Evolutionary conservation across 495 filamentous ascomycete species (phyloP).

Genomic region (Neurospora sp.): DNA sequence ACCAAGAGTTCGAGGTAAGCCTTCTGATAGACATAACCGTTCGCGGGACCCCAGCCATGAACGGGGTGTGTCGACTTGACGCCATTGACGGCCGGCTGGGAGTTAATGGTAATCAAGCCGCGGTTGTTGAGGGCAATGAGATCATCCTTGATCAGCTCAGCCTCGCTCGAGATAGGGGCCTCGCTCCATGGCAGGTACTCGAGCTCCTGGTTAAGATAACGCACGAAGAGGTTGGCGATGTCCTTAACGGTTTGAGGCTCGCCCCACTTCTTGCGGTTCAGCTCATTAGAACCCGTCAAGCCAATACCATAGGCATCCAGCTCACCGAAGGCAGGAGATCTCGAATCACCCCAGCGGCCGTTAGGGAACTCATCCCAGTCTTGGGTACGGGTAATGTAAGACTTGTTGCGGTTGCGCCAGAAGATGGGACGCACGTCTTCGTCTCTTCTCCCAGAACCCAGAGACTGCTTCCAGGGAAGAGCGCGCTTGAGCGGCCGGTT

Average conservation of each 20-base stretch:
- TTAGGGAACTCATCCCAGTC: constrained; percentile 99
- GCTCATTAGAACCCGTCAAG: constrained; percentile 92
- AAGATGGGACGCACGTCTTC: constrained; percentile 99
- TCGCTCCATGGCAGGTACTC: constrained; percentile 93
- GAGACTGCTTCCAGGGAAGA: constrained; percentile 90
- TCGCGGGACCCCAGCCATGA: constrained; percentile 88
- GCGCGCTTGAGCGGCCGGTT: constrained; percentile 68
- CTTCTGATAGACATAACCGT: constrained; percentile 98
- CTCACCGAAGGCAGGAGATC: constrained; percentile 94
- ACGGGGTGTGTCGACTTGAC: constrained; percentile 76
- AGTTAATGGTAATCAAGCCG: constrained; percentile 92
- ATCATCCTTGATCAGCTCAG: constrained; percentile 61
- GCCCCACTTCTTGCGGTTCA: constrained; percentile 93
- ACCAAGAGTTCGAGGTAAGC: constrained; percentile 90
- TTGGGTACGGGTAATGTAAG: constrained; percentile 88
- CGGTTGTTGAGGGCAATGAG: constrained; percentile 74
- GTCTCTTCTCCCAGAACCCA: constrained; percentile 72
- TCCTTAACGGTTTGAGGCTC: constrained; percentile 69
- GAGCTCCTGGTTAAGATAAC: constrained; percentile 69
- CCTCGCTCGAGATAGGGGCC: constrained; percentile 69
- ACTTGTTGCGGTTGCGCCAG: constrained; percentile 95
- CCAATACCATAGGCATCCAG: constrained; percentile 93
- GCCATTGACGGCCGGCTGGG: constrained; percentile 92
- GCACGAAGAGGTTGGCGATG: constrained; percentile 69
- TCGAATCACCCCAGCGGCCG: constrained; percentile 95